Percentiles rank a stretch among this genome's conserved stretches.
Evolutionary conservation across 306 rosid species (phyloP).

Genomic region (Cucurbita ficifolia): DNA sequence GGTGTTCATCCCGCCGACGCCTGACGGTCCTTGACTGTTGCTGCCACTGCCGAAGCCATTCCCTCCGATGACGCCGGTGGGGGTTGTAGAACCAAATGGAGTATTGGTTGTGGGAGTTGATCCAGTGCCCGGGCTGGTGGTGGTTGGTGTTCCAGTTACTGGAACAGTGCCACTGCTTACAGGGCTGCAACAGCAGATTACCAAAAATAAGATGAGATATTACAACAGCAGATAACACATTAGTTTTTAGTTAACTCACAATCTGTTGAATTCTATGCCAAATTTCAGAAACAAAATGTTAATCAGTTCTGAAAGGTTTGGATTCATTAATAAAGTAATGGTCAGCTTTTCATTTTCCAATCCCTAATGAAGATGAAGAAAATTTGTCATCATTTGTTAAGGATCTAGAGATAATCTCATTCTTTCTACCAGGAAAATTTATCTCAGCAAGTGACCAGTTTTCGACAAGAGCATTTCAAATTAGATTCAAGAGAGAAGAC

Average conservation of each 20-base stretch:
- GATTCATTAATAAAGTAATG: neutral
- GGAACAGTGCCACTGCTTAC: neutral
- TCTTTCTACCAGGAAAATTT: neutral
- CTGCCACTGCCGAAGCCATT: neutral
- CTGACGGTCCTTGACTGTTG: neutral
- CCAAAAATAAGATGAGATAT: neutral
- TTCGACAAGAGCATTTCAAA: neutral
- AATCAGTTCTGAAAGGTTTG: neutral
- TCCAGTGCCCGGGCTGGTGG: slow-evolving; percentile 1
- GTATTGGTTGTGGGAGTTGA: slow-evolving; percentile 6
- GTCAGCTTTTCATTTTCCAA: neutral
- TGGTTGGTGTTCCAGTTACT: slow-evolving; percentile 8
- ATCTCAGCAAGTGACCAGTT: neutral
- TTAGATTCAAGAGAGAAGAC: neutral
- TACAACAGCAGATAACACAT: too few species aligned
- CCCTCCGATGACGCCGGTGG: slow-evolving; percentile 7
- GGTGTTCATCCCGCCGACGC: slow-evolving; percentile 4
- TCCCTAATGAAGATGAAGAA: neutral
- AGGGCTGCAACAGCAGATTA: neutral
- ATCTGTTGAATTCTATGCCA: too few species aligned
- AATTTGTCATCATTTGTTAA: neutral
- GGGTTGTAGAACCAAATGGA: neutral
- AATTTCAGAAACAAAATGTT: too few species aligned
- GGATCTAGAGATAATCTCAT: neutral
- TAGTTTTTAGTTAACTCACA: too few species aligned